Evolutionary conservation across 768 basidiomycete species (phyloP).

Genomic region (Auricularia sp.): DNA sequence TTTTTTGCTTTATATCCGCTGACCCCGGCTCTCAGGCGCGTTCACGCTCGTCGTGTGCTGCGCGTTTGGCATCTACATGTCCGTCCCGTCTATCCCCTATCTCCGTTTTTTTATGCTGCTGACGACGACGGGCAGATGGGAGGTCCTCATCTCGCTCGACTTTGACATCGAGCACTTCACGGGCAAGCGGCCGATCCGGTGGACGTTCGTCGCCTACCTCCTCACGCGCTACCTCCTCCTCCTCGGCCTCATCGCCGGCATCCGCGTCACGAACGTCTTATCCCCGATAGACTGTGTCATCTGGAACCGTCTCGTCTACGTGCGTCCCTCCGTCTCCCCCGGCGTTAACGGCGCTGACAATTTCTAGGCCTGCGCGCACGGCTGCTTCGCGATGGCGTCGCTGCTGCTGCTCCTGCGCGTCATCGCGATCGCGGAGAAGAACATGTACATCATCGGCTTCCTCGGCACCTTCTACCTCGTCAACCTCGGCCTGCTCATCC

Average conservation of each 20-base stretch:
- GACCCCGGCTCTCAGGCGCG: not conserved
- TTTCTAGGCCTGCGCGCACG: not conserved
- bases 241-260: not conserved
- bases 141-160: not conserved
- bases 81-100: not conserved
- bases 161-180: constrained; percentile 27
- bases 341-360: not conserved
- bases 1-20: not conserved
- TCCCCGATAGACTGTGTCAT: constrained; percentile 44
- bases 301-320: not conserved
- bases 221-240: not conserved
- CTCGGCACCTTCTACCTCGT: not conserved
- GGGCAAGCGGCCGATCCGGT: constrained; percentile 54
- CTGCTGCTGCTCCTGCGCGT: constrained; percentile 1
- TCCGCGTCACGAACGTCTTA: constrained; percentile 54
- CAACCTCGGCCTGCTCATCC: not conserved
- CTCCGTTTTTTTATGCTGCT: not conserved
- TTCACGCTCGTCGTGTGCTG: not conserved
- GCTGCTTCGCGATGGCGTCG: not conserved
- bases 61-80: not conserved
- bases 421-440: not conserved
- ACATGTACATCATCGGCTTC: not conserved
- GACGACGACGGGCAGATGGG: not conserved
- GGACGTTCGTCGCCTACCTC: not conserved
- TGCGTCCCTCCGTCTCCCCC: not conserved